Base-by-base conservation (phyloP, 768 basidiomycete genomes). In the Kwoniella shandongensis region DNA sequence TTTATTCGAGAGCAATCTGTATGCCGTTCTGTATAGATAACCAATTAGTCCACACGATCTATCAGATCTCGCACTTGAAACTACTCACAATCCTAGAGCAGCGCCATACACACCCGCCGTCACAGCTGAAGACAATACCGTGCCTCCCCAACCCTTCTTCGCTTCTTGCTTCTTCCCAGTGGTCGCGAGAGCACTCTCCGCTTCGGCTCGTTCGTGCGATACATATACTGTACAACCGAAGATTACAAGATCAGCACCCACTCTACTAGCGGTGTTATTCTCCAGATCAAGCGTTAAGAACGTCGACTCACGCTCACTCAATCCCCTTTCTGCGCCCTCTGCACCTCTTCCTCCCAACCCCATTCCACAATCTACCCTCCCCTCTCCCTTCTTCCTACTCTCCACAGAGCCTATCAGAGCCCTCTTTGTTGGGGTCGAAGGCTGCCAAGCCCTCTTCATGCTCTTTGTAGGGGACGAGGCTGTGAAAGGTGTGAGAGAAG, bases 71-170 rank as follows among this genome's bases (percentile, higher is more conserved):
- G 32, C 20, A 17, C 10, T 20, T 35, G 6, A 12, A 2, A 35
- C 7, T 15, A 45, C 59, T 55, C 39, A 61, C 59, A 61, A 49
- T 26, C 59, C 59, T 18, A 61, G 44, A 2, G 59, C 59, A 46
- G 59, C 59, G 8, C 59, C 54, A 39, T 50, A 54, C 0, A 61
- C 54, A 12, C 53, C 54, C 4, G 52, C 59, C 17, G 29, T 55
- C 13, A 56, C 29, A 15, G 52, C 59, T 45, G 53, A 48, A 15
- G 46, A 42, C 1, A 61, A 17, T 17, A 61, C 2, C 6, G 41
- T 41, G 15, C 54, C 46, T 20, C 48, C 41, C 59, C 59, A 61
- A 18, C 54, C 39, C n/a, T 20, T 29, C 41, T 41, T 51, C 17
- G 36, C 13, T 40, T 54, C 45, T 51, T n/a, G n/a, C 15, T 41